Conservation (phyloP, 2,329 filamentous ascomycete genomes). For the Hansfordia pulvinata region DNA sequence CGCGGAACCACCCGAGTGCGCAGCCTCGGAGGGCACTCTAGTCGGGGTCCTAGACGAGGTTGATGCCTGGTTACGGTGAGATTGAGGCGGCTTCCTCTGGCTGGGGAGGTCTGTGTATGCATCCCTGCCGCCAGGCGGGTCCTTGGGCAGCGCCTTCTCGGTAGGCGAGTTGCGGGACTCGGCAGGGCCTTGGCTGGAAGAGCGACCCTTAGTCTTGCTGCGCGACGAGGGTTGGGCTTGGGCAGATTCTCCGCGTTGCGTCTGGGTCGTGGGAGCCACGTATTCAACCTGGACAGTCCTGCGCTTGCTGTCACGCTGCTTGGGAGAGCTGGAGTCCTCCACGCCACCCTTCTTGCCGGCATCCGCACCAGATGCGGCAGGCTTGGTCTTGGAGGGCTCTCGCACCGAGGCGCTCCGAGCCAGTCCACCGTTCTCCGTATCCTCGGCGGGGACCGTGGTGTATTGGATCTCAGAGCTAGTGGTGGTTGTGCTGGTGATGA, state of each 20-base stretch:
- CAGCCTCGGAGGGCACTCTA: constrained; percentile 39
- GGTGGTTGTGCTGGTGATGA: constrained; percentile 92
- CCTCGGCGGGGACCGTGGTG: constrained; percentile 50
- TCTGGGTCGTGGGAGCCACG: constrained; percentile 80
- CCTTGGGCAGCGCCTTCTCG: constrained; percentile 47
- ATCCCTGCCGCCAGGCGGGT: constrained; percentile 35
- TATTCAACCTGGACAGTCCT: constrained; percentile 97
- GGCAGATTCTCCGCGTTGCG: constrained; percentile 48
- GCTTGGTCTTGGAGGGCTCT: constrained; percentile 63
- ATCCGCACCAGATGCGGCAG: constrained; percentile 51
- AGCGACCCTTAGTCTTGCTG: constrained; percentile 33
- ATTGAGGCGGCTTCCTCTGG: constrained; percentile 28
- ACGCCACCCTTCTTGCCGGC: constrained; percentile 60
- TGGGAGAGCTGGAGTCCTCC: constrained; percentile 37
- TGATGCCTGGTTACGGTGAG: constrained; percentile 31
- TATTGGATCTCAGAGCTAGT: constrained; percentile 75
- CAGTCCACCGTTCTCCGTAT: constrained; percentile 47
- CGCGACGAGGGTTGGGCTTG: constrained; percentile 7
- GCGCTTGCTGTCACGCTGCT: constrained; percentile 74
- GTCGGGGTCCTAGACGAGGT: constrained; percentile 32
- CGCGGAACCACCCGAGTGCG: constrained; percentile 31
- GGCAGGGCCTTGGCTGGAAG: constrained; percentile 38
- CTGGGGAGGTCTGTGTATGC: constrained; percentile 20
- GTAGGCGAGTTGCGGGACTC: constrained; percentile 24
- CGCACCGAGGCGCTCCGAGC: constrained; percentile 86